Evolutionary conservation across 768 basidiomycete species (phyloP), one percentile per base, ranked within the genome.

Genomic region (Tylopilus subfusipes): DNA sequence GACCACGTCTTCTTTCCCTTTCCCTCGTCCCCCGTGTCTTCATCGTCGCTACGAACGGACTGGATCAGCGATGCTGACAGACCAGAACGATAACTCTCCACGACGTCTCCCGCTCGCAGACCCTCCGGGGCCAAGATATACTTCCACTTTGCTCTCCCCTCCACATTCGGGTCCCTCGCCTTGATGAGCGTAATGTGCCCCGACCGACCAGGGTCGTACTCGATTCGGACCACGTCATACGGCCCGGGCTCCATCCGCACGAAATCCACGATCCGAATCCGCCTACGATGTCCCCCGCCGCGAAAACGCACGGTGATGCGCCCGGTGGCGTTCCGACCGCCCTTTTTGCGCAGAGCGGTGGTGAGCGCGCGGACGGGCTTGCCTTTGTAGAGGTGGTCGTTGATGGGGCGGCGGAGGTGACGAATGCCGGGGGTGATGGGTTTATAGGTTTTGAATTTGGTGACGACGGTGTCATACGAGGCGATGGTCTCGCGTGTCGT

Each of bases 101-200:
- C 91, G 25, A 83, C 78, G 63, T 95, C 88, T 1, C 97, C 97
- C 6, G 93, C 90, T 38, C 90, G 76, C 61, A 98, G 73, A 6
- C 91, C 93, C 57, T 95, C 93, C 8, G 90, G 86, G 2, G 97
- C 94, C 42, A 98, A 75, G 64, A 99, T 94, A 68, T 99, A 99
- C 65, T 84, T 88, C 85, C 88, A 96, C 62, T 75, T 79, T 56
- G 79, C 75, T 55, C 54, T 69, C 1, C 82, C 87, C 56, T 79
- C 75, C 30, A 81, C 77, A 10, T 67, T 68, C 4, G 77, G 68
- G 60, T 84, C 76, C 47, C 85, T 76, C 65, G 82, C 86, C 66
- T 78, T 79, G 65, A 98, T 67, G 55, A 99, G 80, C 2, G 97
- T 96, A 65, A 99, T 96, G 69, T 99, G 97, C 8, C 91, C 93